Conservation (phyloP, 2,329 filamentous ascomycete genomes). For the Microcyclospora tardicrescens region DNA sequence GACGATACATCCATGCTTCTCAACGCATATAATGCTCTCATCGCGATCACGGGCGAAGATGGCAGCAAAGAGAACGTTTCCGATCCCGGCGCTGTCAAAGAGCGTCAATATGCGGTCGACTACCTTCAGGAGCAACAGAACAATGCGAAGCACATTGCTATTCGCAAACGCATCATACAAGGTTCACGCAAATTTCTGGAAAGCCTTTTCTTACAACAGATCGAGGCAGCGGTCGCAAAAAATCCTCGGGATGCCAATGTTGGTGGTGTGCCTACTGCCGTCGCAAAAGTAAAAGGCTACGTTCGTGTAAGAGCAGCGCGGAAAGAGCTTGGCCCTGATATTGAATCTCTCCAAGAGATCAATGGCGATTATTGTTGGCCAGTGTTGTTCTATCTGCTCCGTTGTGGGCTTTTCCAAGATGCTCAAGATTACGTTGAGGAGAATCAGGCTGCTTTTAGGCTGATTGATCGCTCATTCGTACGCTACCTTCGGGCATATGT, state of each 20-base stretch:
- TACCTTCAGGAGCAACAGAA: constrained; percentile 65
- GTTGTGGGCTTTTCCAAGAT: constrained; percentile 71
- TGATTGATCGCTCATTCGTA: constrained; percentile 80
- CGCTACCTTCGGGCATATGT: constrained; percentile 79
- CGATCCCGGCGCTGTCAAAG: constrained; percentile 52
- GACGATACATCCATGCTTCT: constrained; percentile 50
- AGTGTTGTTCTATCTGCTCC: constrained; percentile 79
- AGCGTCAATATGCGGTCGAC: constrained; percentile 61
- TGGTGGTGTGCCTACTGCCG: constrained; percentile 73
- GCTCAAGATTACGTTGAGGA: constrained; percentile 75
- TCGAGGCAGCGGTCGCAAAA: constrained; percentile 66
- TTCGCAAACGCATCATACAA: constrained; percentile 66
- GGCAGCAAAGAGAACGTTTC: constrained; percentile 45
- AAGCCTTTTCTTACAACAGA: constrained; percentile 61
- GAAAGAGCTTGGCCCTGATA: constrained; percentile 70
- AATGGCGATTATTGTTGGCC: constrained; percentile 79
- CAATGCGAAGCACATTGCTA: constrained; percentile 48
- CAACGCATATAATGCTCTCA: constrained; percentile 71
- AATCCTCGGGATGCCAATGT: constrained; percentile 81
- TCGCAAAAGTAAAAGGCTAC: constrained; percentile 87
- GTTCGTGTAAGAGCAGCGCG: constrained; percentile 67
- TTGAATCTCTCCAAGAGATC: constrained; percentile 60
- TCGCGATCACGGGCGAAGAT: constrained; percentile 65
- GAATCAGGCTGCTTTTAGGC: constrained; percentile 69
- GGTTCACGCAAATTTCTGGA: constrained; percentile 74